These are phyloP conservation scores for Ormosia semicastrata DNA, from an alignment of 306 rosid species.

Conservation along the genomic window DNA sequence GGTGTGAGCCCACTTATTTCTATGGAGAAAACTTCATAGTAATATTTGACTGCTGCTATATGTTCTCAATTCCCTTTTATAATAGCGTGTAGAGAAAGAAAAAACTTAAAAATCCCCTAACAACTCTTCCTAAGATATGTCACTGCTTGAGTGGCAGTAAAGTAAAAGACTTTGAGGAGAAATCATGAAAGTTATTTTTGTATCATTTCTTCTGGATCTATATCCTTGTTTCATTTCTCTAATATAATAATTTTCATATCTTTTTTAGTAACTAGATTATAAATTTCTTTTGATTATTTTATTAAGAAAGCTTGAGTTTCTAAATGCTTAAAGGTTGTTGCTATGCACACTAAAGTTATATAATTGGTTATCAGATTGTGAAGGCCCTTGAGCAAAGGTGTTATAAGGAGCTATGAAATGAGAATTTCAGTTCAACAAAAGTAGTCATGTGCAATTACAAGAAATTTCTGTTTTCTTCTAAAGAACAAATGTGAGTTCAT, in stretches of 20 bases:
- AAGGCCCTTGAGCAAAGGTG: constrained; percentile 86
- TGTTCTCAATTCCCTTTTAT: too few species aligned
- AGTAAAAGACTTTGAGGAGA: neutral
- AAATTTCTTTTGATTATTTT: neutral
- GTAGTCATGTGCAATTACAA: constrained; percentile 81
- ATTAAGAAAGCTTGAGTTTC: constrained; percentile 6
- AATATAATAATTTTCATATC: neutral
- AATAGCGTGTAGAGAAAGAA: too few species aligned
- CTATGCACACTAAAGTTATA: constrained; percentile 22
- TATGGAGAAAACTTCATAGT: too few species aligned
- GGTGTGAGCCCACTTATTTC: too few species aligned
- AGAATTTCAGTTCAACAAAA: constrained; percentile 66
- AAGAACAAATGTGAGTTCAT: constrained; percentile 86
- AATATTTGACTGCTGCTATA: too few species aligned
- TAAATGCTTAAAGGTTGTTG: constrained; percentile 22
- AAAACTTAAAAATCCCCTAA: too few species aligned
- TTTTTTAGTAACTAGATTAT: neutral
- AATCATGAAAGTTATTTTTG: neutral
- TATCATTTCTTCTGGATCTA: neutral
- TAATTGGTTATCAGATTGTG: constrained; percentile 66
- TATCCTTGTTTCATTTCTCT: constrained; percentile 17
- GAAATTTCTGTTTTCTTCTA: constrained; percentile 78
- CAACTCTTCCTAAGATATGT: too few species aligned
- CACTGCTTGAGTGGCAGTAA: too few species aligned
- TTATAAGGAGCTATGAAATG: constrained; percentile 84